Base-by-base conservation (phyloP, 163 green algal species). In the Scenedesmus sp. region DNA sequence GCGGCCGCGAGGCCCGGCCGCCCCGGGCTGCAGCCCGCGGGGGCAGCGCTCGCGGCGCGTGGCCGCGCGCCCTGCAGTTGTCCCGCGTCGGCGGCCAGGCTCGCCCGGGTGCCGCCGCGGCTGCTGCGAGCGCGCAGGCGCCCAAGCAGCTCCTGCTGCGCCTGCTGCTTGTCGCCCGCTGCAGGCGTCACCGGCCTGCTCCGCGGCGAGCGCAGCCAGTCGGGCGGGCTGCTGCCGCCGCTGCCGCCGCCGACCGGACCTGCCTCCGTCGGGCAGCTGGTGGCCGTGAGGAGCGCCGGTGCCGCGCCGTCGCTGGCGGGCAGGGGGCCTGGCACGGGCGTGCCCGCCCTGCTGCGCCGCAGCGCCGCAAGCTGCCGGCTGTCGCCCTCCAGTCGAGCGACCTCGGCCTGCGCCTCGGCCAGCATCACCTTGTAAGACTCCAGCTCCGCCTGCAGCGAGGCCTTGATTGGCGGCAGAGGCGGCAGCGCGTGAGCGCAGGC, bases 321-420 rank as follows among this genome's bases (percentile, higher is more conserved):
- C 24, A n/a, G 64, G 31, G 26, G n/a, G 20, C 13, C 9, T 66
- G 58, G n/a, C n/a, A n/a, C n/a, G n/a, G n/a, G n/a, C n/a, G 15
- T 66, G 14, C 18, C 31, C 14, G 48, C 24, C 33, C 66, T 75
- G 47, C 66, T 47, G 29, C 66, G 56, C 20, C 66, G 24, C 5
- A 75, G 24, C 33, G 66, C 66, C 17, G 53, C 45, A 9, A 75
- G 48, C 66, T 75, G 14, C 31, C 66, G 62, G 66, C 66, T 75
- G 48, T 75, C 47, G 2, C 29, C 66, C 29, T 75, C 66, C 17
- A 75, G 48, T 17, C 66, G 34, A 26, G 66, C 48, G 10, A 75
- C 66, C 24, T 75, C 66, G 5, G 62, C 66, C 5, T 75, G 66
- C 10, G 66, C 31, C 50, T 75, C 66, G 20, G 47, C n/a, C 11